phyloP scores from a whole-genome alignment of 441 rosid species.

The Pelargonium cotyledonis region DNA sequence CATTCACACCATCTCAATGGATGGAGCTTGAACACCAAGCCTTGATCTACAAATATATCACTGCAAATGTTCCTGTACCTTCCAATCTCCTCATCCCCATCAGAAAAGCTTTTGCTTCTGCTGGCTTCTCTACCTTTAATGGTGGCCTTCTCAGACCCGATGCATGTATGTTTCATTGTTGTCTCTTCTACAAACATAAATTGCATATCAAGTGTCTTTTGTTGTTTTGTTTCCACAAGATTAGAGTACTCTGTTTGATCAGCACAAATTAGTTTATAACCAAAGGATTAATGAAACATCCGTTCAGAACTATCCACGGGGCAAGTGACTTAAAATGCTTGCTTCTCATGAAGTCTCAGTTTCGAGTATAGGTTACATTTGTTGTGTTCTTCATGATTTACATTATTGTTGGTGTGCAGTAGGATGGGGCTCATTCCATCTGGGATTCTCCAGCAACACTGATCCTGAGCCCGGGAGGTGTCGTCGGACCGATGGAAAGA shows the following conservation, averaged over 20 bases:
- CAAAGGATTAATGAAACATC: too few species aligned
- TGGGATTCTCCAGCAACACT: conserved; percentile 42
- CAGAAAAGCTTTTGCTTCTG: conserved; percentile 50
- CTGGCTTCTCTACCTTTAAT: conserved; percentile 29
- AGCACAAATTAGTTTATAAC: too few species aligned
- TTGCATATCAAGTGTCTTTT: neutral
- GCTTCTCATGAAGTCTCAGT: neutral
- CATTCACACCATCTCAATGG: conserved; percentile 82
- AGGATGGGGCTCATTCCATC: conserved; percentile 58
- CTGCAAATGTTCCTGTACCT: conserved; percentile 72
- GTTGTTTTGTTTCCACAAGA: neutral
- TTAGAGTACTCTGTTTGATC: too few species aligned
- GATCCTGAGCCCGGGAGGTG: conserved; percentile 80
- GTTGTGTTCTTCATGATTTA: neutral
- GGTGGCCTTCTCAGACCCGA: conserved; percentile 34
- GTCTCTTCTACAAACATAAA: too few species aligned
- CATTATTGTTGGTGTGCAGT: conserved; percentile 24
- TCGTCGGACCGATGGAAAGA: conserved; percentile 82
- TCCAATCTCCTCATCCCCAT: conserved; percentile 57
- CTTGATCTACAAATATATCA: conserved; percentile 75
- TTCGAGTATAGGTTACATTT: neutral
- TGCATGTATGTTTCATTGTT: conserved; percentile 38
- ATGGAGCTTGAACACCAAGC: conserved; percentile 88
- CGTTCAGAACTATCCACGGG: too few species aligned
- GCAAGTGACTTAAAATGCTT: neutral